Evolutionary conservation across 768 basidiomycete species (phyloP).

Genomic region (Hygrophorus pudorinus): DNA sequence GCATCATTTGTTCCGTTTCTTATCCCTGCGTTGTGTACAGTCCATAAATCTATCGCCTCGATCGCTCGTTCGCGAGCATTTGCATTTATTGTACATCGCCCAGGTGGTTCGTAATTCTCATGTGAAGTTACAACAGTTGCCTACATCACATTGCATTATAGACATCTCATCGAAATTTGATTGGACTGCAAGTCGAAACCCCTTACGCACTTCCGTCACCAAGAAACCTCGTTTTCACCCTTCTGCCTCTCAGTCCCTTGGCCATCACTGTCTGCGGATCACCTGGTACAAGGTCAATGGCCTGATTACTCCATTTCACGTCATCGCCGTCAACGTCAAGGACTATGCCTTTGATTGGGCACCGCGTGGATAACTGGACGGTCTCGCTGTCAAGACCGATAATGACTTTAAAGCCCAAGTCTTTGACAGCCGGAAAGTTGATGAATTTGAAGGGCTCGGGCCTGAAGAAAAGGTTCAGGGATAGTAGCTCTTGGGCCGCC

Average conservation of each 20-base stretch:
- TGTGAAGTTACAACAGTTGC: constrained; percentile 8
- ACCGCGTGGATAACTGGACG: constrained; percentile 42
- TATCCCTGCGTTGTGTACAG: constrained; percentile 15
- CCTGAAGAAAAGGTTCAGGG: constrained; percentile 34
- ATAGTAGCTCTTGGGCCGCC: constrained; percentile 10
- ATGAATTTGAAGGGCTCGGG: constrained; percentile 94
- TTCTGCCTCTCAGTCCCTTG: constrained; percentile 55
- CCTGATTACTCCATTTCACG: constrained; percentile 81
- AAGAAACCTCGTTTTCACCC: constrained; percentile 56
- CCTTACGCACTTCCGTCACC: constrained; percentile 65
- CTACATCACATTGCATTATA: constrained; percentile 7
- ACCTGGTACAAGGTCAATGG: constrained; percentile 80
- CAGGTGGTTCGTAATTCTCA: constrained; percentile 9
- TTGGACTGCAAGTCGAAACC: constrained; percentile 1
- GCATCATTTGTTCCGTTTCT: constrained; percentile 2
- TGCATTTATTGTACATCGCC: constrained; percentile 1
- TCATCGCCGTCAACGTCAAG: constrained; percentile 69
- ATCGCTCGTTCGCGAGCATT: background rate
- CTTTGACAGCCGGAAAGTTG: constrained; percentile 56
- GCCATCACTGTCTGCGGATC: constrained; percentile 68
- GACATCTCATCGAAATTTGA: constrained; percentile 2
- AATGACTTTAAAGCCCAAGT: constrained; percentile 47
- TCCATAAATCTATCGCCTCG: constrained; percentile 24
- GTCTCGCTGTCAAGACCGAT: constrained; percentile 46
- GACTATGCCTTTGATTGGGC: constrained; percentile 83